These are phyloP conservation scores for Austroboletus olivaceoglutinosus DNA, from an alignment of 1,284 basidiomycete genomes.

Conservation along the genomic window DNA sequence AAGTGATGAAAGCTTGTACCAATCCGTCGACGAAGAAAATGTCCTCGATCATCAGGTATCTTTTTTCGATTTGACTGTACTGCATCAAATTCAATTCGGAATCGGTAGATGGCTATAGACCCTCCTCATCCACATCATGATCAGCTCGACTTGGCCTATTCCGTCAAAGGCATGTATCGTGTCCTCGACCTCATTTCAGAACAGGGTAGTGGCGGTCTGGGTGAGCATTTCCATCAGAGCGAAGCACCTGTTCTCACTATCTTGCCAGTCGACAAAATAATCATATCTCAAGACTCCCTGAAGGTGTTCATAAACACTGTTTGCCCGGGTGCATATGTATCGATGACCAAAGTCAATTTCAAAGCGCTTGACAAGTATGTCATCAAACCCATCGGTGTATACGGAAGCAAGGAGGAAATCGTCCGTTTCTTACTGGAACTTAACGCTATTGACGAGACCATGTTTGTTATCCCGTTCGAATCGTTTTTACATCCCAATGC, in stretches of 20 bases:
- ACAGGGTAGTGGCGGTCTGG: conserved; percentile 48
- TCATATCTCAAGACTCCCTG: conserved; percentile 51
- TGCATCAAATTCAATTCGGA: not conserved
- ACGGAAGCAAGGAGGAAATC: conserved; percentile 52
- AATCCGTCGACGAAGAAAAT: conserved; percentile 15
- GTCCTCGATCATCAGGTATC: conserved; percentile 10
- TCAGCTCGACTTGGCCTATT: conserved; percentile 25
- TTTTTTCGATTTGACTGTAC: conserved; percentile 1
- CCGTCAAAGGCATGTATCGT: conserved; percentile 45
- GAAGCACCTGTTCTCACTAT: not conserved
- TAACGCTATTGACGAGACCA: conserved; percentile 35
- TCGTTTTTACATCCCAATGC: not conserved
- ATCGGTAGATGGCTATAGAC: conserved; percentile 15
- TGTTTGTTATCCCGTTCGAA: conserved; percentile 30
- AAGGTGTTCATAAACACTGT: conserved; percentile 44
- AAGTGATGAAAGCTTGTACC: conserved; percentile 17
- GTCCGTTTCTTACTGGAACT: conserved; percentile 41
- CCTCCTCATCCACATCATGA: conserved; percentile 6
- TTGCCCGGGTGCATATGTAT: conserved; percentile 43
- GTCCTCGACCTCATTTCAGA: conserved; percentile 54
- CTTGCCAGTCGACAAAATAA: conserved; percentile 52
- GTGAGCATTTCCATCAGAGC: conserved; percentile 27
- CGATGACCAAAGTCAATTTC: conserved; percentile 55
- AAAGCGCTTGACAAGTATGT: conserved; percentile 41
- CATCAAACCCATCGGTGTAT: conserved; percentile 53